Evolutionary conservation across 305 asterid species (phyloP), one percentile per base, ranked within the genome.

Genomic region (Salvia sclarea): DNA sequence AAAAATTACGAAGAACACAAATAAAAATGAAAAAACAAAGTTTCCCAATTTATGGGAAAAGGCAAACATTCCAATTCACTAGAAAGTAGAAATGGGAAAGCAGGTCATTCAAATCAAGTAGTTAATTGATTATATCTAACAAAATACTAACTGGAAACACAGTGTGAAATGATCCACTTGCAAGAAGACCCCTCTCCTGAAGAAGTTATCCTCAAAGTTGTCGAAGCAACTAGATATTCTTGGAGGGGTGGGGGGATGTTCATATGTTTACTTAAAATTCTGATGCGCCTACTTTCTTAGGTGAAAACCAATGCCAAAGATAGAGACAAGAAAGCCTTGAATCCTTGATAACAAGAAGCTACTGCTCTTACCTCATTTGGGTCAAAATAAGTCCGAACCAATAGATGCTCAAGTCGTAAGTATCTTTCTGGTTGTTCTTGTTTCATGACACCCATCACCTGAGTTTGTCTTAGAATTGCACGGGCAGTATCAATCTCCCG

Each of bases 401-500:
- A 77, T 62, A 94, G 87, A 84, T 94, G 99, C 75, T 94, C 99
- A 57, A 94, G 97, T 65, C 99, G 85, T 43, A 91, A 74, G 77
- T 94, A 91, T 75, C 99, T 83, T 76, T 94, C 99, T 13, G 98
- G 99, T 75, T 94, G 88, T 81, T 94, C 98, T 73, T 94, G 98
- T 77, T 94, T 94, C 98, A 94, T 88, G 79, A 91, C 95, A 69
- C 99, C 97, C 98, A 94, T 94, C 68, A 86, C 99, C 71, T 91
- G 97, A 66, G 99, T 94, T 74, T 94, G 98, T 79, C 99, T 88
- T 76, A 94, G 74, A 79, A 94, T 89, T 76, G 98, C 94, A 61
- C 99, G 96, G 30, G 99, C 97, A 10, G 98, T 94, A 70, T 94
- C 99, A 81, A 88, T 86, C 88, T 94, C 99, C 75, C 99, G 90